These are phyloP conservation scores for Boletellus sp. DNA, from an alignment of 768 basidiomycete species.

Conservation along the genomic window DNA sequence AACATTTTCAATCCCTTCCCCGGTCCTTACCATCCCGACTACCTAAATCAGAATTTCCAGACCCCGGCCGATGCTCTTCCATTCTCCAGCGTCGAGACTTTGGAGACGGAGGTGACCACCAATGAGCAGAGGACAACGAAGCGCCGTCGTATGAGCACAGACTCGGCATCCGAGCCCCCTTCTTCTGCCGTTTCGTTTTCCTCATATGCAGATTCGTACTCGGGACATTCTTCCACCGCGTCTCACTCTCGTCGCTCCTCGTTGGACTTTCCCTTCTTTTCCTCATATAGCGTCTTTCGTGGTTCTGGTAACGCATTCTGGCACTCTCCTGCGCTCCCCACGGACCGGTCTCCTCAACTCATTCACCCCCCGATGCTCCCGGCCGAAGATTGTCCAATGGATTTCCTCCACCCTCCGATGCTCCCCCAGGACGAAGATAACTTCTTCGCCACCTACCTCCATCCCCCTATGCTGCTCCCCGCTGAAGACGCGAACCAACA, in stretches of 20 bases:
- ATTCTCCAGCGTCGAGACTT: conserved; percentile 45
- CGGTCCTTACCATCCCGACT: conserved; percentile 74
- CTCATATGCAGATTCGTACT: conserved; percentile 60
- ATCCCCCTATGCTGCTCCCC: conserved; percentile 53
- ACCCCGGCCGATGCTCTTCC: conserved; percentile 50
- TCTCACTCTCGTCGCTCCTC: conserved; percentile 60
- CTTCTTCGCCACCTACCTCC: conserved; percentile 50
- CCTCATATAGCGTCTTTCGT: conserved; percentile 49
- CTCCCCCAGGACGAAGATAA: conserved; percentile 63
- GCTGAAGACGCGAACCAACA: conserved; percentile 31
- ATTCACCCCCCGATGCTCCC: conserved; percentile 73
- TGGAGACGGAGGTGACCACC: conserved; percentile 39
- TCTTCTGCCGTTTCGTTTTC: conserved; percentile 63
- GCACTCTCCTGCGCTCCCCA: conserved; percentile 74
- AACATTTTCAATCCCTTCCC: conserved; percentile 50
- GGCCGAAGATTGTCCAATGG: conserved; percentile 63
- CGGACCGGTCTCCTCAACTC: conserved; percentile 52
- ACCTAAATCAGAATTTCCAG: conserved; percentile 51
- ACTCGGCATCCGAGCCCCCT: conserved; percentile 47
- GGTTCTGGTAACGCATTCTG: conserved; percentile 60
- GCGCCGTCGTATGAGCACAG: conserved; percentile 68
- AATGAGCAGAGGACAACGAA: conserved; percentile 48
- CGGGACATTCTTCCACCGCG: conserved; percentile 51
- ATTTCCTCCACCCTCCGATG: conserved; percentile 65
- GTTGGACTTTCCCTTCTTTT: conserved; percentile 63